Conservation (phyloP, 169 alveolate species). For the Plasmodium knowlesi region DNA sequence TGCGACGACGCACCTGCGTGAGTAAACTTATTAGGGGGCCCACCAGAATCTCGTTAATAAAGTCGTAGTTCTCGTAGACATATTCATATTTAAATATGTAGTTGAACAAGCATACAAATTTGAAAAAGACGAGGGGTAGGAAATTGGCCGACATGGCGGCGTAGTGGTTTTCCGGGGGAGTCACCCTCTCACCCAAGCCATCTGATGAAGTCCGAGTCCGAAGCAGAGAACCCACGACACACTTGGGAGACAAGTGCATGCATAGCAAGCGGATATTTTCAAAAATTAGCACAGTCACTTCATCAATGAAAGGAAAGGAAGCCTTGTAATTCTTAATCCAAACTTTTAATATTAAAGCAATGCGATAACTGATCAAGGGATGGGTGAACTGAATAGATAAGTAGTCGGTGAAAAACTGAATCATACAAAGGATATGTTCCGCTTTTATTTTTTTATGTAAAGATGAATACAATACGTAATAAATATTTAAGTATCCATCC, state of each 20-base stretch:
- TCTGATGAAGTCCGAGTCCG: not conserved
- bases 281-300: conserved; percentile 28
- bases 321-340: conserved; percentile 46
- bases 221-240: not conserved
- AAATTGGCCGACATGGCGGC: conserved; percentile 49
- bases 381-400: conserved; percentile 20
- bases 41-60: conserved; percentile 49
- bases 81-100: conserved; percentile 56
- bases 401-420: conserved; percentile 36
- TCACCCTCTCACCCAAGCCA: not conserved
- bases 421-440: conserved; percentile 65
- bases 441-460: conserved; percentile 49
- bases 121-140: conserved; percentile 54
- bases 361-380: conserved; percentile 62
- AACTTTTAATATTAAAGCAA: conserved; percentile 29
- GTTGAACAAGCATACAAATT: conserved; percentile 33
- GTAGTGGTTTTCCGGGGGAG: conserved; percentile 2
- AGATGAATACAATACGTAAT: conserved; percentile 56
- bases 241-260: conserved; percentile 19
- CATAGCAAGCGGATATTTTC: conserved; percentile 26
- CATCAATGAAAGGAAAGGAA: conserved; percentile 61
- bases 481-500: conserved; percentile 65
- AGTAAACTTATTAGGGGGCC: not conserved
- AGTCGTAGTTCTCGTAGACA: conserved; percentile 39
- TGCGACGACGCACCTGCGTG: conserved; percentile 14